Evolutionary conservation across 1,284 basidiomycete genomes (phyloP), one percentile per base, ranked within the genome.

Genomic region (Bjerkandera adusta): DNA sequence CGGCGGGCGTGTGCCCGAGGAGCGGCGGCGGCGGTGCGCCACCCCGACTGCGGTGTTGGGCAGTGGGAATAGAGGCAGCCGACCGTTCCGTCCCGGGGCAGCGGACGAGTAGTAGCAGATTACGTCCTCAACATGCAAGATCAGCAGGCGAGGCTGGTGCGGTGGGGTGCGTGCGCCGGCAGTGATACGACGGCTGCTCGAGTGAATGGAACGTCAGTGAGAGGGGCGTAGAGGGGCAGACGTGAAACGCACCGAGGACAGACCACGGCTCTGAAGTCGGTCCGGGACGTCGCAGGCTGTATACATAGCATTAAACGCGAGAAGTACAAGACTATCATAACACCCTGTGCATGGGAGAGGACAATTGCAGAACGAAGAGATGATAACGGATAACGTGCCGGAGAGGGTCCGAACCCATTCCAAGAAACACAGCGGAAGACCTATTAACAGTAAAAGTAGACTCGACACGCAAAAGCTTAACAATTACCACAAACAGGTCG

Each of bases 371-470:
- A 21, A 43, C 20, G 41, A 43, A 43, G 41, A n/a, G 1, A 16
- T 43, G 41, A 43, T 43, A 43, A 33, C 41, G 32, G 41, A 43
- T 34, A 32, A 30, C 21, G 22, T 34, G 41, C 41, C 41, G 41
- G 24, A 32, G 10, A 32, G 16, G 39, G 16, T 32, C 39, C 27
- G 39, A 30, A 12, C 4, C 39, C 30, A n/a, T 7, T 12, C 16
- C n/a, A 22, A 42, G n/a, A 12, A 40, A 10, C 21, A 20, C 21
- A 21, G 24, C 15, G 20, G 11, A 21, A 15, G 26, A 32, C 40
- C 40, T 42, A 42, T 42, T 42, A 33, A 42, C 27, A 42, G 40
- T 29, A 42, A 42, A 32, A 10, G 40, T 18, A 39, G 24, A 12
- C 15, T 27, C n/a, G 24, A n/a, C 20, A 27, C 15, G 26, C 16